These are phyloP conservation scores for Chaetomiaceae sp. DNA, from an alignment of 2,329 filamentous ascomycete genomes.

Conservation along the genomic window DNA sequence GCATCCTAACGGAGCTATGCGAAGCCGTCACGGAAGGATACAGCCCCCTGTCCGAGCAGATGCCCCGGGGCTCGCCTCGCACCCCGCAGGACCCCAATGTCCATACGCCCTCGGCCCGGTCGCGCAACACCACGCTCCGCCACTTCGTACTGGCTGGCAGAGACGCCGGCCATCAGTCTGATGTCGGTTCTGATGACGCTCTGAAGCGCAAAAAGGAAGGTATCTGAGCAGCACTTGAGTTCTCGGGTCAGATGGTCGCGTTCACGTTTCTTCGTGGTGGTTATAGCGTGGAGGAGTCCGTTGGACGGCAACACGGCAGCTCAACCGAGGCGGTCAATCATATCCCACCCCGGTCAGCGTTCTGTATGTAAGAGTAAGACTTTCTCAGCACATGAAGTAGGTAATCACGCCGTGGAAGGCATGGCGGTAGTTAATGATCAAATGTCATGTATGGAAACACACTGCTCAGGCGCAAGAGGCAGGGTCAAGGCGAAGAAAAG, in stretches of 20 bases:
- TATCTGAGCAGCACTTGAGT: not conserved
- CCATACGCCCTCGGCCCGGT: not conserved
- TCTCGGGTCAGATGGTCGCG: no score
- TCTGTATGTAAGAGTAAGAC: not conserved
- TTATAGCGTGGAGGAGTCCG: no score
- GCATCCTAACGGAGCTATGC: conserved; percentile 26
- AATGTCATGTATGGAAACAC: not conserved
- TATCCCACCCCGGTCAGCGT: no score
- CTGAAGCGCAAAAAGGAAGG: not conserved
- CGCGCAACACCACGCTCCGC: not conserved
- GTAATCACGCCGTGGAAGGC: not conserved
- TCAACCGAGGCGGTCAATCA: no score
- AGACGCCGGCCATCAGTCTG: not conserved
- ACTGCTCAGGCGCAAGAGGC: no score
- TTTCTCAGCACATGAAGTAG: not conserved
- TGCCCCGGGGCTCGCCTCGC: not conserved
- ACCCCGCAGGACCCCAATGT: not conserved
- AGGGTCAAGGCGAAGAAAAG: not conserved
- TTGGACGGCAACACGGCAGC: no score
- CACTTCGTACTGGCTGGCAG: not conserved
- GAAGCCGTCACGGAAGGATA: conserved; percentile 24
- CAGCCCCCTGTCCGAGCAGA: conserved; percentile 18
- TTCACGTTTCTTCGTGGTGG: no score
- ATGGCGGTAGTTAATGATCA: not conserved
- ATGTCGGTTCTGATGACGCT: not conserved